A percentile compares a stretch with the other conserved stretches of the same genome.
phyloP scores from a whole-genome alignment of 2,329 filamentous ascomycete genomes.

The Lizonia empirigonia region DNA sequence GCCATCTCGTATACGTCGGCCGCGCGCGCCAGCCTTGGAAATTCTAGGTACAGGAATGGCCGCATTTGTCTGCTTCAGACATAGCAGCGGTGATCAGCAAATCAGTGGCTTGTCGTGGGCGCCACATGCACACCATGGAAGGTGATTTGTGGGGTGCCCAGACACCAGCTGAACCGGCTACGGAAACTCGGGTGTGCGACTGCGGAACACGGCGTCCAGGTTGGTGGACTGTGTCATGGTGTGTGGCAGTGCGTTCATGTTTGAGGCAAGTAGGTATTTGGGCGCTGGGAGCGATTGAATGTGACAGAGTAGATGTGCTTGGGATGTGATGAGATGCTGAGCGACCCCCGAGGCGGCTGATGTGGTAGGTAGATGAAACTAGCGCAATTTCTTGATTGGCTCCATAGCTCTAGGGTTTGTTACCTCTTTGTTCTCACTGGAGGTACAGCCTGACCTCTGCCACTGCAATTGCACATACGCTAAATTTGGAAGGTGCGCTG shows the following conservation, averaged over 20 bases:
- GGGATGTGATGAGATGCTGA: not conserved
- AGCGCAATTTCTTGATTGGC: constrained; percentile 2
- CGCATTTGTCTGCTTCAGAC: constrained; percentile 1
- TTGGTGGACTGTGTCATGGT: not conserved
- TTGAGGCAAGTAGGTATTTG: not conserved
- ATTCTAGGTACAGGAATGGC: constrained; percentile 2
- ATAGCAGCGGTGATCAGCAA: constrained; percentile 6
- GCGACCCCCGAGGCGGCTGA: constrained; percentile 6
- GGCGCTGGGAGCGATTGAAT: no score
- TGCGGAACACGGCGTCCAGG: not conserved
- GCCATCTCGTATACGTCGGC: constrained; percentile 19
- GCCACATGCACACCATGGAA: not conserved
- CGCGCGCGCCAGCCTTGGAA: constrained; percentile 12
- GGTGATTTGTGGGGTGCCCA: constrained; percentile 15
- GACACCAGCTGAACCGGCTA: constrained; percentile 12
- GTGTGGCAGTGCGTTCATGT: not conserved
- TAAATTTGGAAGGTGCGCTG: not conserved
- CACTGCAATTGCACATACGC: not conserved
- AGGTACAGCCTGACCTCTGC: not conserved
- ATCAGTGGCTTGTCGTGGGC: not conserved
- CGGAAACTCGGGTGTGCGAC: constrained; percentile 5
- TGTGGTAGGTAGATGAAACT: not conserved
- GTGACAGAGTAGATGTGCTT: not conserved
- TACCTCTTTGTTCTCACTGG: not conserved
- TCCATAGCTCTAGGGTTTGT: not conserved